Evolutionary conservation across 164 flowering plant species (phyloP), one percentile per base, ranked within the genome.

Genomic region (Sextonia rubra): DNA sequence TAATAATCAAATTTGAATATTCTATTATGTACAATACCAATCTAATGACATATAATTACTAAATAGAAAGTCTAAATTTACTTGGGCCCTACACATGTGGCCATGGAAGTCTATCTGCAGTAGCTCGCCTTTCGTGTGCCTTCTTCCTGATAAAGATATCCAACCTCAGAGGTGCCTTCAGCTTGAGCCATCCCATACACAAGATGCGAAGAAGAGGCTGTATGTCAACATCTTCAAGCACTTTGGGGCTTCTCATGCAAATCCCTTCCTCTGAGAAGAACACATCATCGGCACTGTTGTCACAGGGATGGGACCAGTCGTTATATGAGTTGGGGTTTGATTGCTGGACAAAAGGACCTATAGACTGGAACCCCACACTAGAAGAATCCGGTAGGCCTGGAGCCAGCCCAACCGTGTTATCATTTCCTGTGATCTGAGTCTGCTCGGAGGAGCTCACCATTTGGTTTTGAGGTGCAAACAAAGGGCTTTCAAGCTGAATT

Each of bases 211-310:
- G 98, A 77, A 95, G 76, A 77, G 89, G 90, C 81, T 91, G 98
- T 97, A 95, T 95, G 73, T 95, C 99, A 63, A 93, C 99, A 74
- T 87, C 88, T 76, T 91, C 97, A 37, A 93, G 97, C 94, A 91
- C 91, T 77, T 95, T 91, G 73, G 91, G 90, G 80, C 97, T 95
- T 80, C 92, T 87, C 85, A 86, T 79, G 47, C 97, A 93, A 52
- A 95, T 93, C 49, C 93, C 98, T 65, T 95, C 98, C 83, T 93
- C 99, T 9, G 95, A 68, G 74, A 88, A 80, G 60, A 80, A 82
- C 48, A 86, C 94, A 60, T 91, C 98, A 52, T 78, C 69, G 24
- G 87, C 93, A 71, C 86, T 47, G 24, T 65, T 82, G 66, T 87
- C 88, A 3, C 83, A 77, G 72, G 74, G 82, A 27, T 76, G 78